Evolutionary conservation across 2,329 filamentous ascomycete species (phyloP), one percentile per base, ranked within the genome.

Genomic region (Nemania sp.): DNA sequence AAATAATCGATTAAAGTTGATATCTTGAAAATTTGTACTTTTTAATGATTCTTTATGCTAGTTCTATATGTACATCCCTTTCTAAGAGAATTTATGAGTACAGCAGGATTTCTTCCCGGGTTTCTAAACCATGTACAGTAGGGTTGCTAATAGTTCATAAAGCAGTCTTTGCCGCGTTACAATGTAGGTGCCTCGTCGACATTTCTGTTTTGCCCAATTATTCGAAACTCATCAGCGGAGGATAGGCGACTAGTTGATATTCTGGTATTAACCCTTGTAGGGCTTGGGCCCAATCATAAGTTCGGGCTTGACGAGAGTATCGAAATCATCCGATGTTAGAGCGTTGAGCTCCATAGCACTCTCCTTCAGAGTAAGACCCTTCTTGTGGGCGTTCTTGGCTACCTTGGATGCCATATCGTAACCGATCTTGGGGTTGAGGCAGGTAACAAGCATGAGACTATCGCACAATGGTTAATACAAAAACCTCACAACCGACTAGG

Each of bases 321-420:
- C 94, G 79, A 98, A 98, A 79, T 98, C 94, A 77, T 92, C 93
- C 78, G 91, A 90, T 72, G 90, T 95, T 73, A 98, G 85, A 53
- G 94, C 95, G 74, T 97, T 88, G 73, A 99, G 88, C 86, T 98
- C 93, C 87, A 98, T 90, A 22, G 96, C 95, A 77, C 92, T 95
- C 84, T 97, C 85, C 87, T 98, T 98, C 67, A 99, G 88, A 26
- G 94, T 98, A 59, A 95, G 83, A 38, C 94, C 94, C 89, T 98
- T 98, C 89, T 98, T 98, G 86, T 99, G 96, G 18, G 96, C 96
- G 79, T 99, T 97, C 90, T 98, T 98, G 78, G 94, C 94, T 26
- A 97, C 94, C 86, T 97, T 97, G 82, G 91, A 94, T 60, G 94
- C 94, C 93, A 97, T 97, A 80, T 98, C 94, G 82, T 98, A 97